These are phyloP conservation scores for Wallacemonas collosoma DNA, from an alignment of 208 protist genomes.

Conservation along the genomic window DNA sequence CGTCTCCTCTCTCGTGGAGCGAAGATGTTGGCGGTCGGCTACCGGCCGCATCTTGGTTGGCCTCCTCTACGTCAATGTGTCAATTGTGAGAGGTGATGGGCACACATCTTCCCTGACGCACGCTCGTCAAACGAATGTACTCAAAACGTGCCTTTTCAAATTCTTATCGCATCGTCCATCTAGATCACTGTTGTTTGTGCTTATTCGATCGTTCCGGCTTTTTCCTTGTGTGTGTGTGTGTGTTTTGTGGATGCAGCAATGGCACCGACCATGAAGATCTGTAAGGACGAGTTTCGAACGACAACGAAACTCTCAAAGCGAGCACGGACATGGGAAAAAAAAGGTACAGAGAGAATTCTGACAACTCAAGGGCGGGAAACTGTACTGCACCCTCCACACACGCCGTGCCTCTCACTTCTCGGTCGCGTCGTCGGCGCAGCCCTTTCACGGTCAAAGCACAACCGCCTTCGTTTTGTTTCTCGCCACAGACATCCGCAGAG, in stretches of 20 bases:
- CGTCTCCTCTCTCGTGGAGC: too few relatives aligned
- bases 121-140: too few relatives aligned
- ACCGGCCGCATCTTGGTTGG: too few relatives aligned
- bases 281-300: not conserved
- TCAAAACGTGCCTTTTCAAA: too few relatives aligned
- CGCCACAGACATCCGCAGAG: not conserved
- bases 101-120: too few relatives aligned
- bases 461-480: not conserved
- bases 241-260: not conserved
- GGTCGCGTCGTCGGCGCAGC: not conserved
- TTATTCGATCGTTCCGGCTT: not conserved
- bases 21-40: too few relatives aligned
- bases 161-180: too few relatives aligned
- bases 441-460: too few relatives aligned
- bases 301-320: not conserved
- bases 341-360: not conserved
- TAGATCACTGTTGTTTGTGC: not conserved
- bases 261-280: not conserved
- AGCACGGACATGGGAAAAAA: not conserved
- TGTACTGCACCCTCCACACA: not conserved
- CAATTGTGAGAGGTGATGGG: too few relatives aligned
- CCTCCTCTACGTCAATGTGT: too few relatives aligned
- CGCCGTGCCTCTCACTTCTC: not conserved
- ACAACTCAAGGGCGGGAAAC: not conserved
- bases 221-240: not conserved